Conservation (phyloP, 169 alveolate genomes). For the Plasmodium blacklocki region DNA sequence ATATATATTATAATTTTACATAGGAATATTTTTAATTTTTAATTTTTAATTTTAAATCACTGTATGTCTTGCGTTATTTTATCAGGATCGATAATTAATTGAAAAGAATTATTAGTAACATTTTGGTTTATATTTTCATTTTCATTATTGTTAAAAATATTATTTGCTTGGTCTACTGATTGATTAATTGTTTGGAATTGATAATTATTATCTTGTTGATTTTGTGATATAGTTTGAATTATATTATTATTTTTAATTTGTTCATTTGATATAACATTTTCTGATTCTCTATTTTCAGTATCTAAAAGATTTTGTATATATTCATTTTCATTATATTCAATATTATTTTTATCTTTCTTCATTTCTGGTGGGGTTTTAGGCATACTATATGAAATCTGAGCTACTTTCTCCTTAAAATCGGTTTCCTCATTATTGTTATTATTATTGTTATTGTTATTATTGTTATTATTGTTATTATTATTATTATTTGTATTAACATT, state of each 20-base stretch:
- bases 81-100: slow-evolving; percentile 34
- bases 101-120: slow-evolving; percentile 31
- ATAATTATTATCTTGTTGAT: background rate
- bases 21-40: too few species aligned
- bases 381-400: slow-evolving; percentile 62
- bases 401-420: slow-evolving; percentile 44
- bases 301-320: slow-evolving; percentile 29
- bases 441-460: background rate
- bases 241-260: background rate
- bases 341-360: slow-evolving; percentile 48
- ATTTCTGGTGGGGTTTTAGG: slow-evolving; percentile 76
- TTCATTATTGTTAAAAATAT: background rate
- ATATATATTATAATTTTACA: too few species aligned
- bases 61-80: background rate
- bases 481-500: background rate
- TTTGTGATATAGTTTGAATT: background rate
- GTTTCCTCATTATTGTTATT: background rate
- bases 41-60: too few species aligned
- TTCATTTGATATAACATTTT: background rate
- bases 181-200: background rate
- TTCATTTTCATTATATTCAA: slow-evolving; percentile 47
- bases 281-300: slow-evolving; percentile 14
- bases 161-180: background rate
- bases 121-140: background rate
- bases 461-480: background rate